Base-by-base conservation (phyloP, 1,284 basidiomycete genomes). In the Schizophyllum commune region DNA sequence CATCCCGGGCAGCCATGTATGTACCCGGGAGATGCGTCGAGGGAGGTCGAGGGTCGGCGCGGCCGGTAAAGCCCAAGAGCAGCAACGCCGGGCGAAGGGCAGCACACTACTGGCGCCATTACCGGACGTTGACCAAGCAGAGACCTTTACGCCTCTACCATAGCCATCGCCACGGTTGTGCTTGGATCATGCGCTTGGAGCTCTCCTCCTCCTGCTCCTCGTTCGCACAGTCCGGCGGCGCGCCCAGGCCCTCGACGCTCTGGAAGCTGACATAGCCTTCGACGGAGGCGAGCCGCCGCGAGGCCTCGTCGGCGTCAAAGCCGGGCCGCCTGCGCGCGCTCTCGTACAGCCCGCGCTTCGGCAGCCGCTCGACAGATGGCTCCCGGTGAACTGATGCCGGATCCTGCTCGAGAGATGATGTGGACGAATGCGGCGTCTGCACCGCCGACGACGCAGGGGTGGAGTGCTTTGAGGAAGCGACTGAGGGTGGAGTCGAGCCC, bases 381-480 rank as follows among this genome's bases (percentile, higher is more conserved):
- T 27, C 27, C 27, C 27, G 27, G 27, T 27, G 27, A 2, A 27
- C 27, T 27, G 27, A 27, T 27, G 27, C 39, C 39, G 17, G 13
- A 17, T 47, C 39, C 39, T 47, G 13, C 9, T 47, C 39, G 17
- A 47, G 39, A 8, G 39, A 47, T 47, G 39, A 47, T 47, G 39
- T 47, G 13, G 39, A 47, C 8, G 39, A 47, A 47, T 47, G 39
- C 9, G 39, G 39, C 39, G 39, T 47, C 39, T 47, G 39, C 39
- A 47, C 53, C 8, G 52, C 64, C 32, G 65, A 65, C 22, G 55
- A 61, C 32, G 58, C 53, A 7, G 65, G 60, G 6, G 61, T 53
- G 56, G 59, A 64, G 27, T 60, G 51, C 27, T 60, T 64, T 60
- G 60, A 59, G 56, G 60, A 64, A 6, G 60, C 63, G 52, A 54